Base-by-base conservation (phyloP, 148 eudicot species). In the Fagopyrum tataricum region DNA sequence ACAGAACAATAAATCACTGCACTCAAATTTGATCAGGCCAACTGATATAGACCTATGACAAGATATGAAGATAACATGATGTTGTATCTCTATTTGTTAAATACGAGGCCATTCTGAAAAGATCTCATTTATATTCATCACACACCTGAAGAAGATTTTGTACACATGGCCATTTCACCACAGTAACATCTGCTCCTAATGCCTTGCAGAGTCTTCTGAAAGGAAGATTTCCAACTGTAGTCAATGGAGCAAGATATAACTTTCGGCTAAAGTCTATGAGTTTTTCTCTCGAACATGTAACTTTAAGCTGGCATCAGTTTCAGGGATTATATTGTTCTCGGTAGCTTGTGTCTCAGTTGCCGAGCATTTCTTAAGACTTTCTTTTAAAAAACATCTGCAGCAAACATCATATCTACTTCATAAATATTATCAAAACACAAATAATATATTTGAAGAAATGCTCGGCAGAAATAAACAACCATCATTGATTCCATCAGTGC, bases 141-240 rank as follows among this genome's bases (percentile, higher is more conserved):
- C 78, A 18, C 55, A 92, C 99, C 99, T 95, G 97, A 80, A 96
- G 86, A 62, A 96, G 94, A 86, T 90, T 90, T 96, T 76, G 96
- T 90, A 85, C 99, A 96, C 99, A 96, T 96, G 48, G 99, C 99
- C 99, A 96, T 96, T 84, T 96, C 99, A 77, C 99, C 97, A 77
- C 99, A 96, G 99, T 96, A 43, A 96, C 85, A 82, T 96, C 99
- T 73, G 92, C 99, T 69, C 99, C 99, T 74, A 96, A 83, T 72
- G 66, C 82, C 84, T 96, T 96, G 86, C 99, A 96, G 58, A 96
- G 86, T 77, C 99, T 86, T 67, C 99, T 89, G 67, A 80, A 96
- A 61, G 99, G 99, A 73, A 96, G 93, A 81, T 96, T 96, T 46
- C 99, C 99, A 59, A 96, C 99, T 21, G 99, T 96, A 7, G 99